Conservation (phyloP, 306 rosid species). For the Fagus crenata region DNA sequence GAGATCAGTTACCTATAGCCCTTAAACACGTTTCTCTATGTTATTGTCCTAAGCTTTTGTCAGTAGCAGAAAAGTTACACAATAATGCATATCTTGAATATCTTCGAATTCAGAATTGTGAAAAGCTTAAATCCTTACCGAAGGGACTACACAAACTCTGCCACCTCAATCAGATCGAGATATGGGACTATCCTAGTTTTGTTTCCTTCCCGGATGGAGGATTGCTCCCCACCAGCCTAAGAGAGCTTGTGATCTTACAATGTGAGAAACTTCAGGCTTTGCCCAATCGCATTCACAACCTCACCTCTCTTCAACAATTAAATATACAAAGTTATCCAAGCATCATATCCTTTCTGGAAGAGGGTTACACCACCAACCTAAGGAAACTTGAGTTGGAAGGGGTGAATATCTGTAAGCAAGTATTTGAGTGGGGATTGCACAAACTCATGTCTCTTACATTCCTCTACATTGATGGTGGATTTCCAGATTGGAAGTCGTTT, state of each 20-base stretch:
- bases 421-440: slow-evolving; percentile 23
- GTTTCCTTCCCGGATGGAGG: slow-evolving; percentile 25
- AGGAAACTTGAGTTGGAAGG: not conserved
- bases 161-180: not conserved
- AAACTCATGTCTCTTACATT: slow-evolving; percentile 22
- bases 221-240: not conserved
- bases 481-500: slow-evolving; percentile 1
- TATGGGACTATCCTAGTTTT: slow-evolving; percentile 8
- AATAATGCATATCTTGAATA: slow-evolving; percentile 2
- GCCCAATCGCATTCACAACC: slow-evolving; percentile 9
- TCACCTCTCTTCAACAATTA: slow-evolving; percentile 9
- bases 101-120: slow-evolving; percentile 12
- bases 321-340: not conserved
- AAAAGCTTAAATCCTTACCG: slow-evolving; percentile 19
- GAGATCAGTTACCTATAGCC: slow-evolving; percentile 4
- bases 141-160: slow-evolving; percentile 14
- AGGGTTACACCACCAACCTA: slow-evolving; percentile 22
- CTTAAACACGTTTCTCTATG: slow-evolving; percentile 13
- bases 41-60: slow-evolving; percentile 3
- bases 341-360: not conserved
- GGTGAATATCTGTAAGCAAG: not conserved
- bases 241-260: not conserved
- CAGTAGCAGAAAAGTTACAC: slow-evolving; percentile 8
- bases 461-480: not conserved
- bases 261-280: slow-evolving; percentile 16